phyloP scores from a whole-genome alignment of 176 grass and related monocot genomes.

The Zoysia pacifica region DNA sequence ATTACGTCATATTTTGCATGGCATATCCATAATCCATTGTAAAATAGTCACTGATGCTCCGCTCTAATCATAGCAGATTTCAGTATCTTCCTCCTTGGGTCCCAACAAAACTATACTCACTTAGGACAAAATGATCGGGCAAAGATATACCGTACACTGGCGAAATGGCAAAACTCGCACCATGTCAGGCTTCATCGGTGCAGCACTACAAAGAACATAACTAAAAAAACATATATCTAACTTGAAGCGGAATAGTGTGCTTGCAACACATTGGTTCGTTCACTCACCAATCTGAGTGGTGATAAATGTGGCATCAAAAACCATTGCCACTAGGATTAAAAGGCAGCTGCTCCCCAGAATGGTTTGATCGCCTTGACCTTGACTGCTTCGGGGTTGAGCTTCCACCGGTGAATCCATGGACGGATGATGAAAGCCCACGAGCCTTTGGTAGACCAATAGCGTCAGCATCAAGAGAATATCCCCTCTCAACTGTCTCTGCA shows the following conservation, averaged over 20 bases:
- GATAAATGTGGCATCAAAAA: conserved; percentile 51
- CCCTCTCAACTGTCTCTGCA: conserved; percentile 86
- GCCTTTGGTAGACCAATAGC: conserved; percentile 63
- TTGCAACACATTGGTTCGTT: conserved; percentile 42
- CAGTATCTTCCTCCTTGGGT: conserved; percentile 15
- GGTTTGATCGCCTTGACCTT: conserved; percentile 54
- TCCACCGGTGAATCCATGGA: conserved; percentile 46
- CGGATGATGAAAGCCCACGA: conserved; percentile 55
- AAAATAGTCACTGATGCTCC: not conserved
- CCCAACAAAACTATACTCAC: conserved; percentile 47
- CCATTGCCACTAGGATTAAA: conserved; percentile 64
- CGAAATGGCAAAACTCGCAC: conserved; percentile 55
- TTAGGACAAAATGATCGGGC: conserved; percentile 46
- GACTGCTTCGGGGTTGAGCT: conserved; percentile 60
- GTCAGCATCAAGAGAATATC: conserved; percentile 69
- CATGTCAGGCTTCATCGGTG: conserved; percentile 48
- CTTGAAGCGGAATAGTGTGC: conserved; percentile 36
- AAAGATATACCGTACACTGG: conserved; percentile 49
- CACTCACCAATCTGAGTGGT: conserved; percentile 25
- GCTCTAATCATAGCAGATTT: not conserved
- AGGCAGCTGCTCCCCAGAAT: conserved; percentile 72
- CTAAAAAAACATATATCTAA: conserved; percentile 56
- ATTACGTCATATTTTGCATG: conserved; percentile 25
- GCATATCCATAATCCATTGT: conserved; percentile 22
- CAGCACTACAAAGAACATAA: conserved; percentile 49